Percentiles rank a stretch among this genome's conserved stretches.
Evolutionary conservation across 257 asterid genomes (phyloP).

Genomic region (Haberlea rhodopensis): DNA sequence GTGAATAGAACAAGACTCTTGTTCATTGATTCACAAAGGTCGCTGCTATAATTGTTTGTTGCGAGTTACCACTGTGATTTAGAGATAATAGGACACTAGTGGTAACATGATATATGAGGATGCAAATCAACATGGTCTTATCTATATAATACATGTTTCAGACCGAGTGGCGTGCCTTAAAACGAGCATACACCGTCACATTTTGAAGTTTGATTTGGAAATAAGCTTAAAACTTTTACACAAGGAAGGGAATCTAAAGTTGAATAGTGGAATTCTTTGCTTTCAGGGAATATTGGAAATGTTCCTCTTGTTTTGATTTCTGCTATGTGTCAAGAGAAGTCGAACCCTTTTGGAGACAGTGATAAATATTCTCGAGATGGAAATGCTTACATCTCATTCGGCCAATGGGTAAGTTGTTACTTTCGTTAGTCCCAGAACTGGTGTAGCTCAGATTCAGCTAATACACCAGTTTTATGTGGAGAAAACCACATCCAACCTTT

Average conservation of each 20-base stretch:
- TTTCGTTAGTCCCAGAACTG: neutral
- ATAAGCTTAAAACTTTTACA: too few species aligned
- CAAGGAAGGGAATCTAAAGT: too few species aligned
- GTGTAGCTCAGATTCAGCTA: neutral
- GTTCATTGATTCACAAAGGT: neutral
- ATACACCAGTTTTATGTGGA: neutral
- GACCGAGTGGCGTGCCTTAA: too few species aligned
- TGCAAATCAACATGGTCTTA: neutral
- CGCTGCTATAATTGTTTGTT: constrained; percentile 9
- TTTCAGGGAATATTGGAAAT: constrained; percentile 89
- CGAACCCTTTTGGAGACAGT: constrained; percentile 84
- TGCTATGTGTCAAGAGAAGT: constrained; percentile 83
- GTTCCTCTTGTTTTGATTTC: constrained; percentile 94
- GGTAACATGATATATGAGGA: neutral
- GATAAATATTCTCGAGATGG: constrained; percentile 84
- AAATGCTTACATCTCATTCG: constrained; percentile 94
- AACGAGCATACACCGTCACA: too few species aligned
- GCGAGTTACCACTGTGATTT: neutral
- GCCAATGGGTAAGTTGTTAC: constrained; percentile 83
- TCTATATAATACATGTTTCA: too few species aligned
- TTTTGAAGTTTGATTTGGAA: too few species aligned
- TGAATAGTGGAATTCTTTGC: constrained; percentile 20
- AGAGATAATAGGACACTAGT: neutral
- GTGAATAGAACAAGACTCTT: neutral
- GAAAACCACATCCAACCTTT: neutral